A percentile compares a stretch with the other conserved stretches of the same genome.
These are phyloP conservation scores for Dioscorea cayenensis DNA, from an alignment of 116 monocot genomes.

Conservation along the genomic window DNA sequence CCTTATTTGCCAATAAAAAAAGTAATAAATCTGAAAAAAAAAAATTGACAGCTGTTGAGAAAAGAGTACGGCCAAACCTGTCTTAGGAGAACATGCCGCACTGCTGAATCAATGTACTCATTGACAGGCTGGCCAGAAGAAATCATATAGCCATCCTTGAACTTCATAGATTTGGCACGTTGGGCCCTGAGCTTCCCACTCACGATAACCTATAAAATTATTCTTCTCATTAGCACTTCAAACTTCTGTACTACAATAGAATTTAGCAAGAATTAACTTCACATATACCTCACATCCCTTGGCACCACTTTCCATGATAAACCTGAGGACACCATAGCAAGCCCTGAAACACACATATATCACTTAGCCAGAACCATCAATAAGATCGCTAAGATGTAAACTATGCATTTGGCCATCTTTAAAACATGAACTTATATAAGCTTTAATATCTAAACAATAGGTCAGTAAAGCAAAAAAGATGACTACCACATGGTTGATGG, in stretches of 20 bases:
- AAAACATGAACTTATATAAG: no score
- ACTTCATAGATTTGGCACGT: constrained; percentile 81
- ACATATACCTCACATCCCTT: constrained; percentile 67
- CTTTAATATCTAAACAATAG: no score
- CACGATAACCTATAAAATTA: constrained; percentile 46
- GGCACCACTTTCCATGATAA: constrained; percentile 76
- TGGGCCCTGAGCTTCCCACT: constrained; percentile 78
- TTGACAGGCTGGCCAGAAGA: constrained; percentile 76
- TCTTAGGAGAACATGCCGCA: constrained; percentile 73
- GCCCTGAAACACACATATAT: constrained; percentile 35
- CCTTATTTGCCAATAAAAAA: neutral
- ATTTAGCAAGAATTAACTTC: neutral
- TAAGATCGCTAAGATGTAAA: neutral
- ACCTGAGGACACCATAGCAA: constrained; percentile 72
- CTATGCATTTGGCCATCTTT: no score
- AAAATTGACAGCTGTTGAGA: neutral
- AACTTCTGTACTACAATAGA: neutral
- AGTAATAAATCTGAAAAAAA: neutral
- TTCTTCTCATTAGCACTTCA: neutral
- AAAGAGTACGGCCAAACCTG: constrained; percentile 26
- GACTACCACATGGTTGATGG: no score
- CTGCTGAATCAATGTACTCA: constrained; percentile 74
- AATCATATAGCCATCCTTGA: constrained; percentile 90
- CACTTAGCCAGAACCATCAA: neutral
- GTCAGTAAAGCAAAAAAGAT: no score